Conservation (phyloP, 306 rosid genomes). For the Prosopis cineraria region DNA sequence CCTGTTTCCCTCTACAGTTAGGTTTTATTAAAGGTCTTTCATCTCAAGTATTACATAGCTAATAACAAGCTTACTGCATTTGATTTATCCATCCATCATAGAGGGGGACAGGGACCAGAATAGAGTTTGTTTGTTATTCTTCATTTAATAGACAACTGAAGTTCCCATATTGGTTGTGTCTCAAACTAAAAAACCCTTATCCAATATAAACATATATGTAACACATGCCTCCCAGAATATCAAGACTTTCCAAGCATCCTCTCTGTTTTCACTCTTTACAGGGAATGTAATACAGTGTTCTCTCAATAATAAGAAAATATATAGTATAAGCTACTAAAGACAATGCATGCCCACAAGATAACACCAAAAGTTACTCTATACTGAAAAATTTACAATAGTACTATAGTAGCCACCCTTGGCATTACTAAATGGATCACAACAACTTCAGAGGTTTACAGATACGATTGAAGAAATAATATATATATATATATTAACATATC, state of each 20-base stretch:
- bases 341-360: conserved; percentile 13
- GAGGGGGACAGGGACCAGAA: background rate
- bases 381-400: conserved; percentile 19
- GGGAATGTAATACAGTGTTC: background rate
- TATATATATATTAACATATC: background rate
- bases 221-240: background rate
- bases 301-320: background rate
- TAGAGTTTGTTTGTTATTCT: background rate
- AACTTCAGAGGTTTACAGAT: conserved; percentile 9
- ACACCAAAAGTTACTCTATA: conserved; percentile 31
- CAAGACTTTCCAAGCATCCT: background rate
- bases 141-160: no score
- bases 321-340: conserved; percentile 6
- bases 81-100: background rate
- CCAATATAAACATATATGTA: background rate
- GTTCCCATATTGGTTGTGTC: background rate
- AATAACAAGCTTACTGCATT: background rate
- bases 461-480: background rate
- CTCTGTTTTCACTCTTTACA: background rate
- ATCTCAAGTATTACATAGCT: background rate
- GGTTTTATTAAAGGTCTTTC: background rate
- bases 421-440: conserved; percentile 27
- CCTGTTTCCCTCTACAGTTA: background rate
- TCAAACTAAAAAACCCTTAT: background rate
- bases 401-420: background rate